These are phyloP conservation scores for Phytopythium montanum DNA, from an alignment of 352 stramenopile genomes.

Conservation along the genomic window DNA sequence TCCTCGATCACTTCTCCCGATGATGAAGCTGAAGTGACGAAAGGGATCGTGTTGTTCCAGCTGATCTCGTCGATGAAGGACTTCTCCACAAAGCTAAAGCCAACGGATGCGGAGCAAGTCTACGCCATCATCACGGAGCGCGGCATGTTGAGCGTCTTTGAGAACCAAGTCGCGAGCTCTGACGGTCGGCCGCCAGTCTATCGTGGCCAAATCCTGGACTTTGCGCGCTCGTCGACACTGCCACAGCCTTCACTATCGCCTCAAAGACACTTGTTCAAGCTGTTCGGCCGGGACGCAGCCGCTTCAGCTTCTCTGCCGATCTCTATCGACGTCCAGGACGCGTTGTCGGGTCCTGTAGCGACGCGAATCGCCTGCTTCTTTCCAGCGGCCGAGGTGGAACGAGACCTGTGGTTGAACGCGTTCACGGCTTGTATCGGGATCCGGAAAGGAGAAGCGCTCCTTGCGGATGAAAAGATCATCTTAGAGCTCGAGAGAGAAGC, in stretches of 20 bases:
- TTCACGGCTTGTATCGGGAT: slow-evolving; percentile 38
- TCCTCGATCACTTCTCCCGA: neutral
- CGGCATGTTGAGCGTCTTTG: slow-evolving; percentile 31
- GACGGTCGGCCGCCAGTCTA: slow-evolving; percentile 14
- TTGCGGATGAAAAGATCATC: slow-evolving; percentile 49
- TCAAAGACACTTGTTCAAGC: slow-evolving; percentile 17
- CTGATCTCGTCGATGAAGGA: slow-evolving; percentile 11
- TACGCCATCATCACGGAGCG: slow-evolving; percentile 35
- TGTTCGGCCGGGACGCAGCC: slow-evolving; percentile 11
- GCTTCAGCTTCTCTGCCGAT: neutral
- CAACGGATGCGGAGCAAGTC: slow-evolving; percentile 13
- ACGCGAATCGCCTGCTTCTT: slow-evolving; percentile 36
- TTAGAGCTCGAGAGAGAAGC: slow-evolving; percentile 31
- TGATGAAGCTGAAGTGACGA: slow-evolving; percentile 2
- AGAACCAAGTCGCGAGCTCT: slow-evolving; percentile 44
- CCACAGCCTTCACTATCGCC: slow-evolving; percentile 1
- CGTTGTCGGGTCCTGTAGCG: slow-evolving; percentile 10
- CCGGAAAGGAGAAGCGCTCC: slow-evolving; percentile 46
- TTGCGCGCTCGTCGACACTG: slow-evolving; percentile 12
- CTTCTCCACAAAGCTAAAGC: neutral
- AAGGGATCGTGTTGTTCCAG: slow-evolving; percentile 7
- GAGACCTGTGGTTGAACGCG: slow-evolving; percentile 34
- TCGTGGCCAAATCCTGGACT: slow-evolving; percentile 27
- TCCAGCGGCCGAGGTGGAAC: slow-evolving; percentile 29
- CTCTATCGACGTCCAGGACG: slow-evolving; percentile 7